These are phyloP conservation scores for Yarrowia osloensis DNA, from an alignment of 805 yeast species.

Conservation along the genomic window DNA sequence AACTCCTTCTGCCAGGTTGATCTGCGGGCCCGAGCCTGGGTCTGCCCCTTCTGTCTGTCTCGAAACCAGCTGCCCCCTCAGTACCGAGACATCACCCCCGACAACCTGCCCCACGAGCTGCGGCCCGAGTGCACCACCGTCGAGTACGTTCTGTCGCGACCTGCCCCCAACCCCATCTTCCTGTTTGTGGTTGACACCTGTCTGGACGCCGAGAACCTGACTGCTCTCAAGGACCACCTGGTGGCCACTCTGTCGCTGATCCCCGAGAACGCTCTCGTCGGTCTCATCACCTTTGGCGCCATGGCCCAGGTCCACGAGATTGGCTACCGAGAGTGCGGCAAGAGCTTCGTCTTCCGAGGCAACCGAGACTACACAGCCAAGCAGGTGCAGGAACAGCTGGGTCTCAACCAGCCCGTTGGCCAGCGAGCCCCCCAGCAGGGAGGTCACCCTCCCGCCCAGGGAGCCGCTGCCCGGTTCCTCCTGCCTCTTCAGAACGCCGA, in stretches of 20 bases:
- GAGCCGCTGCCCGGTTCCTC: slow-evolving; percentile 59
- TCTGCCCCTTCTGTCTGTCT: slow-evolving; percentile 76
- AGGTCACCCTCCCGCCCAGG: slow-evolving; percentile 40
- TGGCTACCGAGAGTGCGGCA: slow-evolving; percentile 62
- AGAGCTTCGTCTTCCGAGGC: slow-evolving; percentile 82
- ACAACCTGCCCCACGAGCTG: slow-evolving; percentile 78
- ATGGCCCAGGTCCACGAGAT: slow-evolving; percentile 87
- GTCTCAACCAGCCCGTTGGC: slow-evolving; percentile 44
- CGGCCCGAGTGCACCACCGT: slow-evolving; percentile 68
- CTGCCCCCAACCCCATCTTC: slow-evolving; percentile 79
- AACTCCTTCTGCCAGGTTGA: slow-evolving; percentile 76
- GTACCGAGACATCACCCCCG: slow-evolving; percentile 71
- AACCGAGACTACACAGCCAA: slow-evolving; percentile 69
- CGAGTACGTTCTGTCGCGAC: slow-evolving; percentile 82
- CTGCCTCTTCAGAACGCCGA: slow-evolving; percentile 77
- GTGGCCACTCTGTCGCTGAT: slow-evolving; percentile 72
- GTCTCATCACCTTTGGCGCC: slow-evolving; percentile 86
- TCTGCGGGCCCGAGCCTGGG: slow-evolving; percentile 73
- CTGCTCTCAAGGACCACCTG: slow-evolving; percentile 78
- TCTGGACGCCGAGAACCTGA: slow-evolving; percentile 80
- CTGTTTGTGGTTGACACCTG: slow-evolving; percentile 84
- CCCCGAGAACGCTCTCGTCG: slow-evolving; percentile 87
- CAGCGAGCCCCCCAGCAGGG: slow-evolving; percentile 27
- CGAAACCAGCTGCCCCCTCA: slow-evolving; percentile 84
- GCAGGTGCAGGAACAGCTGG: slow-evolving; percentile 59